These are phyloP conservation scores for Pseudohalonectria lignicola DNA, from an alignment of 2,329 filamentous ascomycete genomes.

Conservation along the genomic window DNA sequence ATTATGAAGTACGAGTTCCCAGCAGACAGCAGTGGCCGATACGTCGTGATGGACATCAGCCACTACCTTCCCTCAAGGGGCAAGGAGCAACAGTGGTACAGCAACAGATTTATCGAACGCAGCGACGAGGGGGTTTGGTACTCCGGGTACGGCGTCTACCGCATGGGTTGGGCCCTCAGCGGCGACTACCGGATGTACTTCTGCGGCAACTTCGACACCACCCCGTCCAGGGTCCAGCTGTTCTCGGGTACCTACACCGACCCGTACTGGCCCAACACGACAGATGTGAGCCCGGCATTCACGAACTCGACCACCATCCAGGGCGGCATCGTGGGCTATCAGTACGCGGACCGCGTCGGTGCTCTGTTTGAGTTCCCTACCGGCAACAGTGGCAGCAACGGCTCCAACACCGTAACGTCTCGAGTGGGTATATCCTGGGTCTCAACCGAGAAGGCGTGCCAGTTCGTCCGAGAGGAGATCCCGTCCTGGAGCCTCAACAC, in stretches of 20 bases:
- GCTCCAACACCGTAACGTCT: constrained; percentile 35
- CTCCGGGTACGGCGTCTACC: constrained; percentile 48
- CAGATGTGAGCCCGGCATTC: constrained; percentile 20
- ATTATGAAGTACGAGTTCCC: constrained; percentile 48
- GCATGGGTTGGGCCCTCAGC: constrained; percentile 55
- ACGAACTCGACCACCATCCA: constrained; percentile 40
- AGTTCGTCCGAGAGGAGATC: constrained; percentile 33
- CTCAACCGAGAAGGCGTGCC: constrained; percentile 47
- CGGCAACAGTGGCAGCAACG: constrained; percentile 30
- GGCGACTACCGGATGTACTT: constrained; percentile 52
- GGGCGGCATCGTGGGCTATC: constrained; percentile 36
- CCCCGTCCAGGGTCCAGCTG: constrained; percentile 19
- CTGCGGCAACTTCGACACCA: constrained; percentile 45
- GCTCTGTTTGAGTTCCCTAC: constrained; percentile 32
- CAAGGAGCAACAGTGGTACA: constrained; percentile 49
- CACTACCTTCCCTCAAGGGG: constrained; percentile 51
- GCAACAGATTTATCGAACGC: constrained; percentile 41
- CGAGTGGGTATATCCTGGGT: constrained; percentile 59
- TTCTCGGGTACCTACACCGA: constrained; percentile 36
- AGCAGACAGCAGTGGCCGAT: constrained; percentile 21
- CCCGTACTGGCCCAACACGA: constrained; percentile 19
- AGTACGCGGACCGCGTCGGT: constrained; percentile 34
- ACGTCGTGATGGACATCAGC: constrained; percentile 54
- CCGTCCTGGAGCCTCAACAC: constrained; percentile 27
- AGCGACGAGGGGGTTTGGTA: constrained; percentile 38